Percentiles rank a stretch among this genome's conserved stretches.
These are phyloP conservation scores for Phytophthora citrophthora DNA, from an alignment of 352 stramenopile species.

Conservation along the genomic window DNA sequence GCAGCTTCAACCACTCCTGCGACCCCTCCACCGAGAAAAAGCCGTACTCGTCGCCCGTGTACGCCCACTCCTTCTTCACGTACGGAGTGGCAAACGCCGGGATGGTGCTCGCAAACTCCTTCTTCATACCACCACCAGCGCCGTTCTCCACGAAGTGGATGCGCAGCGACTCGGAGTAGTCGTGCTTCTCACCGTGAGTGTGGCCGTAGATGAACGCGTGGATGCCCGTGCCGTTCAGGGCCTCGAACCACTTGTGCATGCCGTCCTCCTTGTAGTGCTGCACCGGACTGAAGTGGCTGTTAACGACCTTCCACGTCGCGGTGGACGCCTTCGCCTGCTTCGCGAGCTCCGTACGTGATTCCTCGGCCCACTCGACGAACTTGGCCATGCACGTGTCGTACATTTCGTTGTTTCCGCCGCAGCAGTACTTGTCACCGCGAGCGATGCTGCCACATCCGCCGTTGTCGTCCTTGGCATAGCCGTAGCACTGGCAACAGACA, in stretches of 20 bases:
- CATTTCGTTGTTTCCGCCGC: conserved; percentile 10
- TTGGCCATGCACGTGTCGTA: conserved; percentile 13
- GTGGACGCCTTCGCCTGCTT: conserved; percentile 2
- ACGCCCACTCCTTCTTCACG: conserved; percentile 16
- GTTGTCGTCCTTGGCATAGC: conserved; percentile 7
- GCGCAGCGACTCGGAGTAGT: conserved; percentile 18
- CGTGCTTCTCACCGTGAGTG: conserved; percentile 10
- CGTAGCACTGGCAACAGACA: conserved; percentile 41
- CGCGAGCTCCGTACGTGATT: conserved; percentile 7
- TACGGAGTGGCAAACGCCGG: conserved; percentile 3
- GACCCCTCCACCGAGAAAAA: conserved; percentile 21
- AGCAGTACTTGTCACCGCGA: conserved; percentile 15
- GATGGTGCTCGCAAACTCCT: conserved; percentile 17
- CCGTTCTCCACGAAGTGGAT: conserved; percentile 27
- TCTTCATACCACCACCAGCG: conserved; percentile 21
- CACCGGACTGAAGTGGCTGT: conserved; percentile 1
- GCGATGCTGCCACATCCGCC: background rate
- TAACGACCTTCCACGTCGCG: conserved; percentile 11
- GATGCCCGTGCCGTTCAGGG: conserved; percentile 4
- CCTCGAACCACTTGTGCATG: conserved; percentile 29
- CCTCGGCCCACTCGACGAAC: conserved; percentile 7
- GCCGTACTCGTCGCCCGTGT: conserved; percentile 18
- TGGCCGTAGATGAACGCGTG: conserved; percentile 22
- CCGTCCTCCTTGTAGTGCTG: conserved; percentile 14
- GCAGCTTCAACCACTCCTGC: conserved; percentile 25